phyloP scores from a whole-genome alignment of 1,284 basidiomycete species.

The Tilletia caries region DNA sequence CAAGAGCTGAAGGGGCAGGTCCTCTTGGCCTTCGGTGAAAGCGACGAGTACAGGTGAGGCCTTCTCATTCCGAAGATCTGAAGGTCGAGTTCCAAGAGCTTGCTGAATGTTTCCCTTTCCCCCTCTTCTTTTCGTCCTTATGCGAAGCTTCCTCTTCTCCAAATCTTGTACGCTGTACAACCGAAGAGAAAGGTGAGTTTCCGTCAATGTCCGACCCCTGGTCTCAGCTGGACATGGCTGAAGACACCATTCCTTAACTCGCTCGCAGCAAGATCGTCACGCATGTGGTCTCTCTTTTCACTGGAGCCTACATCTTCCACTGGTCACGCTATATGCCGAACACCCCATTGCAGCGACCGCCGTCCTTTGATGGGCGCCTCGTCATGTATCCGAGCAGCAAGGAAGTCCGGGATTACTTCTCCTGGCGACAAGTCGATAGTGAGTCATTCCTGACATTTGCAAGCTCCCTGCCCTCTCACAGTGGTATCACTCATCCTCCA shows the following conservation, averaged over 20 bases:
- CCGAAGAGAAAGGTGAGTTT: conserved; percentile 64
- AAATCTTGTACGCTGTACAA: conserved; percentile 75
- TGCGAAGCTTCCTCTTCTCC: conserved; percentile 74
- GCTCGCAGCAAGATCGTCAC: conserved; percentile 74
- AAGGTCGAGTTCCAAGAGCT: background rate
- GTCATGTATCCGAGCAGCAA: conserved; percentile 73
- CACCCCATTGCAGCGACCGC: conserved; percentile 69
- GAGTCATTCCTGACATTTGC: conserved; percentile 45
- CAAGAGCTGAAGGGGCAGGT: conserved; percentile 47
- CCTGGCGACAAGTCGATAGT: conserved; percentile 95
- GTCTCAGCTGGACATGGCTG: background rate
- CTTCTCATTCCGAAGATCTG: too few relatives aligned
- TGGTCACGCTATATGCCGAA: conserved; percentile 78
- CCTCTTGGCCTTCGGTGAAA: conserved; percentile 77
- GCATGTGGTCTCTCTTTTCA: conserved; percentile 84
- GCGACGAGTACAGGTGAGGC: conserved; percentile 86
- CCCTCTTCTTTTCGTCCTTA: background rate
- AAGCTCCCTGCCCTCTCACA: too few relatives aligned
- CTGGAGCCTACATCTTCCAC: conserved; percentile 81
- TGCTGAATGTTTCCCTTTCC: background rate
- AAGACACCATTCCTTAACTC: background rate
- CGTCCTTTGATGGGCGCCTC: conserved; percentile 81
- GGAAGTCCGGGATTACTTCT: conserved; percentile 84
- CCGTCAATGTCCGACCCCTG: background rate
- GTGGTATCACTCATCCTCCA: too few relatives aligned